Evolutionary conservation across 306 rosid genomes (phyloP).

Genomic region (Nissolia schottii): DNA sequence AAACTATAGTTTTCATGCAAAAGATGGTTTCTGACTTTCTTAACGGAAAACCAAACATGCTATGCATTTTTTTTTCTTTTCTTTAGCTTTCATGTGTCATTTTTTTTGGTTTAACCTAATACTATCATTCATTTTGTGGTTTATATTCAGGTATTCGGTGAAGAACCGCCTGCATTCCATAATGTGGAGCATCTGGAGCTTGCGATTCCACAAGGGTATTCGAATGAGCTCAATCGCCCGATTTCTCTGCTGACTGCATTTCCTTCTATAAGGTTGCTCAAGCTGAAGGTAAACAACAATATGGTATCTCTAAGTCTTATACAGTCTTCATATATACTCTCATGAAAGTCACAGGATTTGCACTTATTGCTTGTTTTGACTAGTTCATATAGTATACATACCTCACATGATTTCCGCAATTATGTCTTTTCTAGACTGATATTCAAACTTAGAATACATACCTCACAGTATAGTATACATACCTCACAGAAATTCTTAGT

Average conservation of each 20-base stretch:
- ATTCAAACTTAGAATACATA: too few relatives aligned
- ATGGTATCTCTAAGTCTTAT: neutral
- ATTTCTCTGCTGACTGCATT: constrained; percentile 3
- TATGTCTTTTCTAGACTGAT: neutral
- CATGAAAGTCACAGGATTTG: neutral
- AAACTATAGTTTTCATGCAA: too few relatives aligned
- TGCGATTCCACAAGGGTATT: neutral
- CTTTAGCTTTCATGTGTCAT: neutral
- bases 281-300: neutral
- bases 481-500: too few relatives aligned
- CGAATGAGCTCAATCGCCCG: neutral
- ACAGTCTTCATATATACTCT: neutral
- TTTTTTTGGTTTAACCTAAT: neutral
- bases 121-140: neutral
- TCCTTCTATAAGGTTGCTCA: neutral
- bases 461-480: too few relatives aligned
- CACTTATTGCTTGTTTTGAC: too few relatives aligned
- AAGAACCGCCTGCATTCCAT: neutral
- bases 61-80: neutral
- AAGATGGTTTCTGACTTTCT: too few relatives aligned
- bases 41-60: too few relatives aligned
- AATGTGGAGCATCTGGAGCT: constrained; percentile 16
- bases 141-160: neutral
- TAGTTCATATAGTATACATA: too few relatives aligned
- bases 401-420: neutral